Evolutionary conservation across 2,329 filamentous ascomycete species (phyloP).

Genomic region (Curvularia lunata): DNA sequence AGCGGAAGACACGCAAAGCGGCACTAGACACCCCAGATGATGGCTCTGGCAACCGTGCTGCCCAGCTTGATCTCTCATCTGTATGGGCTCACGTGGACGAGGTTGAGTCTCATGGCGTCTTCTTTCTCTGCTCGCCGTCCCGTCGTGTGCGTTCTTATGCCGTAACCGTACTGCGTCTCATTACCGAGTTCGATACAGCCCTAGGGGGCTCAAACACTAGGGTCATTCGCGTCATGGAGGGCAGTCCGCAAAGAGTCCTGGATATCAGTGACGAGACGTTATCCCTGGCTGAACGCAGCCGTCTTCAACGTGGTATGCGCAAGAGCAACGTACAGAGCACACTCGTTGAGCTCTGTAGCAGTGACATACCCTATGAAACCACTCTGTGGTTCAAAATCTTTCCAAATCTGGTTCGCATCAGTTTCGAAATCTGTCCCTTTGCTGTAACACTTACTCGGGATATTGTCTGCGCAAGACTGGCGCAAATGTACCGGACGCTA

Average conservation of each 20-base stretch:
- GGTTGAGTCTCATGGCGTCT: slow-evolving; percentile 93
- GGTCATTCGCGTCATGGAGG: slow-evolving; percentile 90
- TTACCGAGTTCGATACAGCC: slow-evolving; percentile 91
- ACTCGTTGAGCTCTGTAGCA: slow-evolving; percentile 91
- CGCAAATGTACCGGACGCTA: slow-evolving; percentile 91
- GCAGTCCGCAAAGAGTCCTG: slow-evolving; percentile 85
- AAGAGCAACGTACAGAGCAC: slow-evolving; percentile 84
- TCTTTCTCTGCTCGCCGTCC: slow-evolving; percentile 97
- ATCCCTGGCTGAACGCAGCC: slow-evolving; percentile 88
- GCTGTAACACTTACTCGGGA: slow-evolving; percentile 90
- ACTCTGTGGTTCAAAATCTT: slow-evolving; percentile 98
- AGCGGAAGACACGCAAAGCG: slow-evolving; percentile 79
- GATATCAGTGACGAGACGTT: slow-evolving; percentile 91
- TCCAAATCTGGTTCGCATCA: slow-evolving; percentile 88
- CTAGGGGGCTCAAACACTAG: slow-evolving; percentile 80
- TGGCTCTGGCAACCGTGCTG: slow-evolving; percentile 71
- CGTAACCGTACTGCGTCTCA: slow-evolving; percentile 87
- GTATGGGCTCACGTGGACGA: slow-evolving; percentile 95
- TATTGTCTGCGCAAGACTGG: slow-evolving; percentile 86
- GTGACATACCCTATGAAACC: slow-evolving; percentile 91
- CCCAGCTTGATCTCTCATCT: slow-evolving; percentile 83
- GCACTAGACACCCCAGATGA: slow-evolving; percentile 67
- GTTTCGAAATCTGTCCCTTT: slow-evolving; percentile 88
- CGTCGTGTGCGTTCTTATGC: slow-evolving; percentile 86
- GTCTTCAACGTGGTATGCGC: slow-evolving; percentile 86